Conservation (phyloP, 495 filamentous ascomycete genomes). For the Hapsidospora chrysogenum region DNA sequence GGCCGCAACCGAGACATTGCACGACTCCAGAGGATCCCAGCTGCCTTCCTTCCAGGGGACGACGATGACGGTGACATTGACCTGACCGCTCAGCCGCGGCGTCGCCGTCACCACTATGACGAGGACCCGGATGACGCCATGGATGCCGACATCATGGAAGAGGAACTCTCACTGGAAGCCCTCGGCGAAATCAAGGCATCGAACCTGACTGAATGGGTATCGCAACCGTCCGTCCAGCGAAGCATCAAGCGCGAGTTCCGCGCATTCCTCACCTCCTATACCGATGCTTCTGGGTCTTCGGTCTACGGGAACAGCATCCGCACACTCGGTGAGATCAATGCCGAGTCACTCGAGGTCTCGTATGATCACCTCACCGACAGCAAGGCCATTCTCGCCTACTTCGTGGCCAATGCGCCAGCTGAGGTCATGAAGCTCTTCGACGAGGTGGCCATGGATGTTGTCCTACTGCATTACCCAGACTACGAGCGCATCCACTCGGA, state of each 20-base stretch:
- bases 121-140: conserved; percentile 88
- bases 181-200: conserved; percentile 87
- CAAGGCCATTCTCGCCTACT: conserved; percentile 95
- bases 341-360: conserved; percentile 88
- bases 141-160: conserved; percentile 82
- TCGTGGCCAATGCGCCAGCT: conserved; percentile 86
- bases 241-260: conserved; percentile 95
- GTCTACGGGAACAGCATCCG: conserved; percentile 89
- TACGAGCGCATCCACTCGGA: conserved; percentile 96
- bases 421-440: conserved; percentile 95
- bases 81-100: conserved; percentile 63
- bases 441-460: conserved; percentile 89
- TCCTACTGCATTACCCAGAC: conserved; percentile 87
- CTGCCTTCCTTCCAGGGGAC: conserved; percentile 78
- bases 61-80: conserved; percentile 72
- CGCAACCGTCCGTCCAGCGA: conserved; percentile 74
- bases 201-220: conserved; percentile 86
- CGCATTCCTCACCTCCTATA: conserved; percentile 91
- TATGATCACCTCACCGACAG: conserved; percentile 78
- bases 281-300: conserved; percentile 67
- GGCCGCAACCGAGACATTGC: conserved; percentile 68
- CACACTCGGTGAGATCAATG: conserved; percentile 89
- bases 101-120: conserved; percentile 74
- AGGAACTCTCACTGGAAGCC: conserved; percentile 82
- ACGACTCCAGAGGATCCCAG: conserved; percentile 57